A percentile compares a stretch with the other conserved stretches of the same genome.
phyloP scores from a whole-genome alignment of 73 alveolate genomes.

The Uronychia setigera region DNA sequence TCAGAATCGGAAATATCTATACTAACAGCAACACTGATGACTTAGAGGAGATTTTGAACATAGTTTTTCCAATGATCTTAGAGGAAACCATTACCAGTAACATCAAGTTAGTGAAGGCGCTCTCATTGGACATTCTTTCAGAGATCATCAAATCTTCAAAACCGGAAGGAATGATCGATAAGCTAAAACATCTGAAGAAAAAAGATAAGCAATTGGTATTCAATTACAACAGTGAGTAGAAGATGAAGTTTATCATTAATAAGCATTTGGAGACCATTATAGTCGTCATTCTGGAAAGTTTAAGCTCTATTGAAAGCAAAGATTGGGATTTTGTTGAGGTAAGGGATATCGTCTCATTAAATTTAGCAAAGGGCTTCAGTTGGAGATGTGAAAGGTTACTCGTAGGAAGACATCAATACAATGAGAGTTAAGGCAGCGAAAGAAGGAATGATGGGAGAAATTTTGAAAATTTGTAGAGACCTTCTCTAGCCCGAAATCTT shows the following conservation, averaged over 20 bases:
- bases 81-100: slow-evolving; percentile 47
- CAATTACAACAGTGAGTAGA: slow-evolving; percentile 49
- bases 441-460: slow-evolving; percentile 53
- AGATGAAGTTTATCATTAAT: slow-evolving; percentile 49
- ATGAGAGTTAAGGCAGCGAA: slow-evolving; percentile 46
- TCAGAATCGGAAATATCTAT: slow-evolving; percentile 56
- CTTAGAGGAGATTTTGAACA: slow-evolving; percentile 17
- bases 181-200: slow-evolving; percentile 44
- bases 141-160: slow-evolving; percentile 49
- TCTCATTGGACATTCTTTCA: slow-evolving; percentile 44
- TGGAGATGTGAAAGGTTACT: slow-evolving; percentile 3
- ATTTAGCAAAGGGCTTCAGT: slow-evolving; percentile 17
- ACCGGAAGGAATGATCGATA: slow-evolving; percentile 28
- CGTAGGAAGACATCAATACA: slow-evolving; percentile 46
- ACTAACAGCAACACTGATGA: slow-evolving; percentile 42
- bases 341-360: slow-evolving; percentile 6
- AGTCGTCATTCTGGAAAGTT: slow-evolving; percentile 22
- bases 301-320: slow-evolving; percentile 32
- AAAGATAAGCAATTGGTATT: slow-evolving; percentile 45
- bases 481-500: slow-evolving; percentile 39
- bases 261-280: slow-evolving; percentile 38
- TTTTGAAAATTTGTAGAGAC: slow-evolving; percentile 48
- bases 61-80: slow-evolving; percentile 55
- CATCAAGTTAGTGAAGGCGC: slow-evolving; percentile 30
- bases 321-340: slow-evolving; percentile 3